phyloP scores from a whole-genome alignment of 495 filamentous ascomycete genomes.

The Neurospora sp. region DNA sequence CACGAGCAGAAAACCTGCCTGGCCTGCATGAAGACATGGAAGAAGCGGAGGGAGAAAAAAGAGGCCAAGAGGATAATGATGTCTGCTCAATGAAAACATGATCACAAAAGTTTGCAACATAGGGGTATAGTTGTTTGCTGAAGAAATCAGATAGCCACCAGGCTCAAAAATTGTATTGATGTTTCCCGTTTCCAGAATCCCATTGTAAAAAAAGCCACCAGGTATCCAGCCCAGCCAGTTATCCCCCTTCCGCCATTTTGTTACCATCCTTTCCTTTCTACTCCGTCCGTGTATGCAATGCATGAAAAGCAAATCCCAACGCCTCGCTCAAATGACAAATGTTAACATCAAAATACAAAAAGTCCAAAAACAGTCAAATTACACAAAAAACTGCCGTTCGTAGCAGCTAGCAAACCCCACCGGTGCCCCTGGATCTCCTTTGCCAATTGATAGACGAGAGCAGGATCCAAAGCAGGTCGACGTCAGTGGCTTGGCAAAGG shows the following conservation, averaged over 20 bases:
- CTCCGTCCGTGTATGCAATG: background rate
- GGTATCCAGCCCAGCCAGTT: background rate
- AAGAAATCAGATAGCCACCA: background rate
- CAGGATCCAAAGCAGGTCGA: constrained; percentile 11
- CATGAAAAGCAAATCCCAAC: background rate
- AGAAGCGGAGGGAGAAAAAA: background rate
- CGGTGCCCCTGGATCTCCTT: background rate
- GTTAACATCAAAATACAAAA: background rate
- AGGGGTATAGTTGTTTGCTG: background rate
- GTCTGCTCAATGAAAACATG: background rate
- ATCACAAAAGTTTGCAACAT: background rate
- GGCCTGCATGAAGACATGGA: background rate
- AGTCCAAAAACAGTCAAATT: background rate
- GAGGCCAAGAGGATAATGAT: background rate
- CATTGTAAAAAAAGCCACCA: background rate
- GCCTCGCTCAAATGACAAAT: background rate
- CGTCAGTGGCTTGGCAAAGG: constrained; percentile 13
- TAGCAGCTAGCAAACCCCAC: background rate
- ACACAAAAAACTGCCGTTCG: background rate
- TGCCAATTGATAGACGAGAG: background rate
- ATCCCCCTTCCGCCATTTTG: background rate
- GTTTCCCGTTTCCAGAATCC: background rate
- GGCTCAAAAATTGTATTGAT: background rate
- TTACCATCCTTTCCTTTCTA: background rate
- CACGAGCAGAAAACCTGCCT: background rate